These are phyloP conservation scores for Fusarium sp. DNA, from an alignment of 2,329 filamentous ascomycete species.

Conservation along the genomic window DNA sequence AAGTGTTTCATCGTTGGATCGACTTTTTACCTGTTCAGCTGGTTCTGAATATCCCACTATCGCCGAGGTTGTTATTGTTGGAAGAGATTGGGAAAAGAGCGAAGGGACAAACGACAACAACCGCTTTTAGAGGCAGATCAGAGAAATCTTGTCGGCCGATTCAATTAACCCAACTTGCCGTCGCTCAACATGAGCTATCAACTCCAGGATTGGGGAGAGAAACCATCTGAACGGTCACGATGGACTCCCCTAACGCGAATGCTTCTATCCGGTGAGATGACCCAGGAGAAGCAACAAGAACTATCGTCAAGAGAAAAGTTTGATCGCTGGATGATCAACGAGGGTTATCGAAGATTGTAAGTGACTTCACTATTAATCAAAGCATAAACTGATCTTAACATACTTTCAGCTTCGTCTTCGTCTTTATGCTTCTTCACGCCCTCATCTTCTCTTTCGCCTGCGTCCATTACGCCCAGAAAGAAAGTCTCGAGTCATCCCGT, in stretches of 20 bases:
- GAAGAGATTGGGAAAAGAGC: background rate
- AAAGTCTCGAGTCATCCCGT: slow-evolving; percentile 74
- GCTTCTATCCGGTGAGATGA: slow-evolving; percentile 86
- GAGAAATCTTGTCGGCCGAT: background rate
- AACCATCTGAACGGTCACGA: slow-evolving; percentile 76
- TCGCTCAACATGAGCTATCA: slow-evolving; percentile 44
- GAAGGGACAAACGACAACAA: background rate
- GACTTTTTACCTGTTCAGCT: slow-evolving; percentile 28
- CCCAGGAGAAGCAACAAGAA: slow-evolving; percentile 75
- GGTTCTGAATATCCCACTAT: slow-evolving; percentile 33
- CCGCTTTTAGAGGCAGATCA: background rate
- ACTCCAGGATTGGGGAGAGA: slow-evolving; percentile 45
- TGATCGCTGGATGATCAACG: slow-evolving; percentile 90
- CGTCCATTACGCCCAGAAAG: slow-evolving; percentile 82
- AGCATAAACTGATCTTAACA: background rate
- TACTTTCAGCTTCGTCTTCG: slow-evolving; percentile 70
- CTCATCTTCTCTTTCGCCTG: slow-evolving; percentile 85
- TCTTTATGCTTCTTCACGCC: slow-evolving; percentile 78
- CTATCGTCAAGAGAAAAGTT: slow-evolving; percentile 78
- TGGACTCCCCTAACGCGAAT: slow-evolving; percentile 86
- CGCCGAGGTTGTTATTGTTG: background rate
- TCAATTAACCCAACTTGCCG: background rate
- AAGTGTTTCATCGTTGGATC: slow-evolving; percentile 1
- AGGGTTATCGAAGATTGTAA: slow-evolving; percentile 83
- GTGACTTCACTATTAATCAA: slow-evolving; percentile 47